Percentiles rank a stretch among this genome's conserved stretches.
phyloP scores from a whole-genome alignment of 2,329 filamentous ascomycete genomes.

The Cryphonectria parasitica region DNA sequence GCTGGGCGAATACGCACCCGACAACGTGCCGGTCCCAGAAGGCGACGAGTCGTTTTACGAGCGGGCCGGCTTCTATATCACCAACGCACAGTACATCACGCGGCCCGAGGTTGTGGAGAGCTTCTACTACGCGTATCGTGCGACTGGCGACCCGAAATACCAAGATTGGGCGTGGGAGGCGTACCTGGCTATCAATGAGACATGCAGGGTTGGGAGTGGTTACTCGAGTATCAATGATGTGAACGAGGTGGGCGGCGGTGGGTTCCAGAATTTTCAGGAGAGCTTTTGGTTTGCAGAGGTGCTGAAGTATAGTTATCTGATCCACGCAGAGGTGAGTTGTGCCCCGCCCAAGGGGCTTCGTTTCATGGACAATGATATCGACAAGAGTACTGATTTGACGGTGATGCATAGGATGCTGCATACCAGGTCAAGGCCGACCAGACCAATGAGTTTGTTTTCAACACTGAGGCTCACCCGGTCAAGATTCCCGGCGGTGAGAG shows the following conservation, averaged over 20 bases:
- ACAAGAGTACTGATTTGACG: constrained; percentile 26
- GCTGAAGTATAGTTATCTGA: constrained; percentile 81
- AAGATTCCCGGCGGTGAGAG: constrained; percentile 32
- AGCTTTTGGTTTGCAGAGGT: constrained; percentile 89
- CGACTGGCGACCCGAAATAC: constrained; percentile 75
- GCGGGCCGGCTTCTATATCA: constrained; percentile 73
- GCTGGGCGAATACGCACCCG: constrained; percentile 48
- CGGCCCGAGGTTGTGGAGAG: constrained; percentile 83
- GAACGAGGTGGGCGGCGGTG: constrained; percentile 63
- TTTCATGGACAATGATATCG: not conserved
- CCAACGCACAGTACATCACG: constrained; percentile 63
- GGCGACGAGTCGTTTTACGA: constrained; percentile 64
- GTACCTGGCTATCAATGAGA: constrained; percentile 69
- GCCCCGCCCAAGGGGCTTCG: constrained; percentile 6
- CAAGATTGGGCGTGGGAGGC: constrained; percentile 85
- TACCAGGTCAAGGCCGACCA: constrained; percentile 53
- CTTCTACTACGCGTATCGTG: constrained; percentile 84
- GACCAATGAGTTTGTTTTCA: constrained; percentile 54
- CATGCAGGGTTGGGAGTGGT: constrained; percentile 66
- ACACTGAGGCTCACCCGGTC: constrained; percentile 54
- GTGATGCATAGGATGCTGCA: constrained; percentile 50
- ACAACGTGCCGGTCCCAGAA: constrained; percentile 45
- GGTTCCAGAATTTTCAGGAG: constrained; percentile 73
- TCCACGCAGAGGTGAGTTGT: constrained; percentile 54
- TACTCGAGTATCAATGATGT: constrained; percentile 71